These are phyloP conservation scores for Hyphopichia pseudoburtonii DNA, from an alignment of 1,139 yeast species.

Conservation along the genomic window DNA sequence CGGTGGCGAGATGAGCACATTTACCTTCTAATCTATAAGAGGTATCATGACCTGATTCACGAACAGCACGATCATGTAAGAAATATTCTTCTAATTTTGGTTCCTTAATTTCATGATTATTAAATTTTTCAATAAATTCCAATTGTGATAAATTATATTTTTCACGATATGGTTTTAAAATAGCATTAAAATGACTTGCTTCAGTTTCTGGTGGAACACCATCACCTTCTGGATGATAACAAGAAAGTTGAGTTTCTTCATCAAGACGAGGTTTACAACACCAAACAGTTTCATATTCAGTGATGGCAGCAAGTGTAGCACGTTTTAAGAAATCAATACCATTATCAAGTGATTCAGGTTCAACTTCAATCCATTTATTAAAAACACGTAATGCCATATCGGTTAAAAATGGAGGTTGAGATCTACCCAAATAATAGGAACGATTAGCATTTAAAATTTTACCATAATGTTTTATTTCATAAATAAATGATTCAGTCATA, in stretches of 20 bases:
- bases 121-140: constrained; percentile 74
- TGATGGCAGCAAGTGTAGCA: constrained; percentile 76
- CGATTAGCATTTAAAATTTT: constrained; percentile 93
- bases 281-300: constrained; percentile 87
- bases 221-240: constrained; percentile 85
- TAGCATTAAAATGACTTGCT: constrained; percentile 77
- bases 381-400: constrained; percentile 84
- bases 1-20: constrained; percentile 87
- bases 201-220: constrained; percentile 98
- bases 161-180: constrained; percentile 66
- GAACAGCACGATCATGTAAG: constrained; percentile 89
- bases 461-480: constrained; percentile 87
- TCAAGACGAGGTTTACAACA: constrained; percentile 72
- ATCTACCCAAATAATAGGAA: constrained; percentile 84
- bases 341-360: constrained; percentile 32
- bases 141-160: constrained; percentile 61
- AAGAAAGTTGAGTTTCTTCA: constrained; percentile 73
- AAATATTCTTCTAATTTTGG: constrained; percentile 86
- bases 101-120: constrained; percentile 62
- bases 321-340: constrained; percentile 62
- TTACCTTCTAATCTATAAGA: constrained; percentile 86
- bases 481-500: constrained; percentile 90
- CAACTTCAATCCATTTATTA: constrained; percentile 50
- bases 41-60: constrained; percentile 97
- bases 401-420: constrained; percentile 97